Base-by-base conservation (phyloP, 2,329 filamentous ascomycete genomes). In the Curvularia sp. region DNA sequence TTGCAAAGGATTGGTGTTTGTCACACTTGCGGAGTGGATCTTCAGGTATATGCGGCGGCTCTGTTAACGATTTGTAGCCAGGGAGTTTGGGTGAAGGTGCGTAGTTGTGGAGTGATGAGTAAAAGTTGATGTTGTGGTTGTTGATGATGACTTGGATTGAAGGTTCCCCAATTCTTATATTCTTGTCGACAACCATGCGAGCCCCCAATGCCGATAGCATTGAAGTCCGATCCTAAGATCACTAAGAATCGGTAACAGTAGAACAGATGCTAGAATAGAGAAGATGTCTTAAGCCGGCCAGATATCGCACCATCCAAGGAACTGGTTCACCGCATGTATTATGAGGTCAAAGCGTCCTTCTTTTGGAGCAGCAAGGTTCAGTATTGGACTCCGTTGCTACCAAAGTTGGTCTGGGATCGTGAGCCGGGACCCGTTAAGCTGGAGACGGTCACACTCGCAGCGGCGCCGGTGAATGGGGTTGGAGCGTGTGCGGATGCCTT, bases 221-320 rank as follows among this genome's bases (percentile, higher is more conserved):
- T 52, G 47, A 51, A 59, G 52, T 62, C 59, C 53, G 57, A 50
- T 47, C 52, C 42, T 44, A 60, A 48, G 53, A 64, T 62, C 65
- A 64, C 60, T 58, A 64, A 57, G 52, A 24, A 49, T 63, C 60
- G 66, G 65, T 61, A 64, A 70, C 69, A 66, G 68, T 64, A 52
- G 30, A 57, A 56, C 47, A 55, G 58, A 61, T 60, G 43, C 59
- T 63, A 64, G 54, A 64, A 66, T 51, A 62, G 59, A 64, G 65
- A 50, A 60, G 49, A 64, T 66, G 44, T 52, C 41, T 63, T 70
- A 72, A 73, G 69, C 66, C 46, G 49, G 39, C 55, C 67, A 60
- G 66, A 57, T 58, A 64, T 63, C 53, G 66, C 66, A 66, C 72
- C 67, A 70, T 70, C 64, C 57, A 60, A 53, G 59, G 58, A 50